These are phyloP conservation scores for Dianthus caryophyllus DNA, from an alignment of 148 eudicot species.

Conservation along the genomic window DNA sequence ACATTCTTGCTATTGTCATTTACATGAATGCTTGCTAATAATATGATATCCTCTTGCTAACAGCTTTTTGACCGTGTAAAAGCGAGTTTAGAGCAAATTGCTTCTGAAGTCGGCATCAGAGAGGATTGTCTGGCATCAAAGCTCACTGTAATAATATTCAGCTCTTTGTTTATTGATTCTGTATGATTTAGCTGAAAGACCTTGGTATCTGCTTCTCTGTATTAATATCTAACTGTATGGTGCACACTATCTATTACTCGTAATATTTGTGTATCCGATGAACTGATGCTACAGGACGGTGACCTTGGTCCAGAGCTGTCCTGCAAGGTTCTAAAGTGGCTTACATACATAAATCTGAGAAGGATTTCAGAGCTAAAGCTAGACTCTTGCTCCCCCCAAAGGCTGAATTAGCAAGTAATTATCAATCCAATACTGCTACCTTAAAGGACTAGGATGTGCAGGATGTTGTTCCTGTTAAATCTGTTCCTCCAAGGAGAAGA, in stretches of 20 bases:
- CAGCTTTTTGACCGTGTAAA: conserved; percentile 77
- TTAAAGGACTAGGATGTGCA: conserved; percentile 37
- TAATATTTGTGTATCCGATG: conserved; percentile 11
- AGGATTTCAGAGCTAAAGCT: conserved; percentile 43
- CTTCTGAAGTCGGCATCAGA: conserved; percentile 58
- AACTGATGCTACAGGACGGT: conserved; percentile 43
- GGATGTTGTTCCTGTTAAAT: conserved; percentile 66
- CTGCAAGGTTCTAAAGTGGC: conserved; percentile 60
- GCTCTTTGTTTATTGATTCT: conserved; percentile 13
- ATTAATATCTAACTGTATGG: neutral
- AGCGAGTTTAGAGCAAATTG: conserved; percentile 59
- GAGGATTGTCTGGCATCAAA: conserved; percentile 52
- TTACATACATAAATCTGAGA: conserved; percentile 43
- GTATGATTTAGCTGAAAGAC: conserved; percentile 13
- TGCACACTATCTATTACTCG: too few species aligned
- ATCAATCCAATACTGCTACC: conserved; percentile 35
- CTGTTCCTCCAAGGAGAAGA: conserved; percentile 69
- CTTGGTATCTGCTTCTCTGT: conserved; percentile 3
- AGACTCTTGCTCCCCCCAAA: conserved; percentile 41
- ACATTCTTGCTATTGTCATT: neutral
- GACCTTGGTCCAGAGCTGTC: conserved; percentile 50
- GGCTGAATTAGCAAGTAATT: conserved; percentile 35
- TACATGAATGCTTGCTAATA: conserved; percentile 3
- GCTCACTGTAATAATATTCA: conserved; percentile 56
- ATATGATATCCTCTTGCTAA: conserved; percentile 3